These are phyloP conservation scores for Fallopia convolvulus DNA, from an alignment of 148 eudicot genomes.

Conservation along the genomic window DNA sequence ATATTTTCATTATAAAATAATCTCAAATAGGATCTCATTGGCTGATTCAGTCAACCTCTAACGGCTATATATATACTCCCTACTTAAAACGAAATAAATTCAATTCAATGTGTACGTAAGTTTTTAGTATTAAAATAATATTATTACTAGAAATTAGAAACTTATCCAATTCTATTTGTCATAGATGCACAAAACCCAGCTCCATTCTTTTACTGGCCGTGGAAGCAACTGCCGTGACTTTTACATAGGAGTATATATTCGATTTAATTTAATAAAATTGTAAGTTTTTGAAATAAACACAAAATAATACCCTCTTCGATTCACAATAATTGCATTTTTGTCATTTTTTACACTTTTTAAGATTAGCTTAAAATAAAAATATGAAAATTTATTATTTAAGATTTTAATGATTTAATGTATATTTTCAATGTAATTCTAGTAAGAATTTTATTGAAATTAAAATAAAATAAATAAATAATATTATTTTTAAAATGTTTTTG, in stretches of 20 bases:
- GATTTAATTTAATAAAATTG: neutral
- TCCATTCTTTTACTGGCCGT: neutral
- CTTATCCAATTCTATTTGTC: neutral
- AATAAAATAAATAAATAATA: no score
- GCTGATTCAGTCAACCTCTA: neutral
- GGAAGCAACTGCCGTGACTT: slow-evolving; percentile 6
- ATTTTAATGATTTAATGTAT: no score
- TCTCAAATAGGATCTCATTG: neutral
- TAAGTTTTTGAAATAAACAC: neutral
- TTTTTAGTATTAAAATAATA: neutral
- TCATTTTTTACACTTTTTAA: no score
- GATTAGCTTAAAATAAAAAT: no score
- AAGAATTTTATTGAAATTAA: no score
- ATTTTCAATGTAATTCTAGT: no score
- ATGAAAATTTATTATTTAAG: no score
- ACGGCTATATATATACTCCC: neutral
- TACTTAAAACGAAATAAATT: neutral
- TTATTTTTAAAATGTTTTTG: no score
- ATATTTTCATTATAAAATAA: no score
- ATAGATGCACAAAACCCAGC: neutral
- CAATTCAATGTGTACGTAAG: neutral
- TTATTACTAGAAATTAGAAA: neutral
- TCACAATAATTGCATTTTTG: no score
- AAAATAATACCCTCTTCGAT: no score
- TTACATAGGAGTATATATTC: neutral